Evolutionary conservation across 1,139 yeast species (phyloP).

Genomic region (Candida labiduridarum): DNA sequence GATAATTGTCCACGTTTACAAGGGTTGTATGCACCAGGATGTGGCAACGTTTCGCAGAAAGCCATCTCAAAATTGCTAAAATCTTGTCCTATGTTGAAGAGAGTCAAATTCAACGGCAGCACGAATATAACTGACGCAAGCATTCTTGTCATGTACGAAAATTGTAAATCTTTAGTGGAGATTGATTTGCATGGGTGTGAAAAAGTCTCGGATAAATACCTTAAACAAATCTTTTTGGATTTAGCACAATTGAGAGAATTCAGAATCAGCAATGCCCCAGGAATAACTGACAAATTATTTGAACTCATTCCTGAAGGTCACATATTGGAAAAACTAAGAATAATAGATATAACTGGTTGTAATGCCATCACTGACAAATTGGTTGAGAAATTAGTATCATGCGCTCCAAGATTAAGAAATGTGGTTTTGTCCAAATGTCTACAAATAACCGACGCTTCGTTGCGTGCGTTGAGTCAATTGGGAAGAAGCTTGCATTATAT

Average conservation of each 20-base stretch:
- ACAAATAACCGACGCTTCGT: slow-evolving; percentile 81
- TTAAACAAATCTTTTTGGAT: slow-evolving; percentile 62
- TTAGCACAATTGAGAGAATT: slow-evolving; percentile 79
- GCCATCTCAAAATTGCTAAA: slow-evolving; percentile 64
- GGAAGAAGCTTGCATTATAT: slow-evolving; percentile 86
- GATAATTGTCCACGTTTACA: slow-evolving; percentile 74
- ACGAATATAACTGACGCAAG: slow-evolving; percentile 68
- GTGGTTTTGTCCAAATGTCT: slow-evolving; percentile 89
- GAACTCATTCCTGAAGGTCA: slow-evolving; percentile 46
- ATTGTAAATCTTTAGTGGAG: slow-evolving; percentile 83
- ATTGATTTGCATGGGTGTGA: slow-evolving; percentile 86
- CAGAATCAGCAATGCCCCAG: slow-evolving; percentile 73
- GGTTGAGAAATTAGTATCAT: slow-evolving; percentile 67
- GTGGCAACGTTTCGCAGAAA: slow-evolving; percentile 65
- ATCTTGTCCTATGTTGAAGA: slow-evolving; percentile 73
- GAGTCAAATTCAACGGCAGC: slow-evolving; percentile 82
- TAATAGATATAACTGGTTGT: slow-evolving; percentile 86
- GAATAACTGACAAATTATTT: slow-evolving; percentile 68
- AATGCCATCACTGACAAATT: slow-evolving; percentile 78
- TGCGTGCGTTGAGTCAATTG: slow-evolving; percentile 68
- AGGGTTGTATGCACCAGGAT: slow-evolving; percentile 89
- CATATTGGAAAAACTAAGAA: slow-evolving; percentile 58
- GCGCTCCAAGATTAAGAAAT: slow-evolving; percentile 86
- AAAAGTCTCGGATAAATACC: slow-evolving; percentile 65
- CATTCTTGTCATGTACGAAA: slow-evolving; percentile 60